A percentile compares a stretch with the other conserved stretches of the same genome.
Conservation (phyloP, 768 basidiomycete genomes). For the Psilocybe tampanensis region DNA sequence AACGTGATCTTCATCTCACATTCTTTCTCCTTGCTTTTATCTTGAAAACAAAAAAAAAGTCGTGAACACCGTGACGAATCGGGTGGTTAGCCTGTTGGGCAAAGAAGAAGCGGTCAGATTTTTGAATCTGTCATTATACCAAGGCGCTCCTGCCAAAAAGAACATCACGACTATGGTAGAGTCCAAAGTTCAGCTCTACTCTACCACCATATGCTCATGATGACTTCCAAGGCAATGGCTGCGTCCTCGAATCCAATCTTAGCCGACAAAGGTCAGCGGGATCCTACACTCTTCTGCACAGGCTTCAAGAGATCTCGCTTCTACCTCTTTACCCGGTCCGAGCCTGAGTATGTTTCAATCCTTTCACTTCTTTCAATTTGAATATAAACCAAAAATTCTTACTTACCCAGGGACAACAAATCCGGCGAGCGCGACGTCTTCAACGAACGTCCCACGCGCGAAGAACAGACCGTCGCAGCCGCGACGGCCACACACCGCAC, state of each 20-base stretch:
- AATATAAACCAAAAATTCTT: background rate
- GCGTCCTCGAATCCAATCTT: slow-evolving; percentile 96
- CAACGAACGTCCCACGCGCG: slow-evolving; percentile 96
- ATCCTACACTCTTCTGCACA: slow-evolving; percentile 92
- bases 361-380: background rate
- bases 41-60: too few species aligned
- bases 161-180: slow-evolving; percentile 75
- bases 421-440: slow-evolving; percentile 93
- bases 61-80: slow-evolving; percentile 93
- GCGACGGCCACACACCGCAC: slow-evolving; percentile 50
- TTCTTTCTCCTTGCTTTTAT: too few species aligned
- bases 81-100: slow-evolving; percentile 83
- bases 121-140: slow-evolving; percentile 87
- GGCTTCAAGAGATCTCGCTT: slow-evolving; percentile 93
- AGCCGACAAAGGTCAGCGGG: slow-evolving; percentile 79
- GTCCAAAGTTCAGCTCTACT: slow-evolving; percentile 22
- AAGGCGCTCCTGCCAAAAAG: slow-evolving; percentile 91
- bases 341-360: slow-evolving; percentile 74
- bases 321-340: slow-evolving; percentile 90
- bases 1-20: background rate
- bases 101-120: slow-evolving; percentile 94
- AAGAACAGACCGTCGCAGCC: slow-evolving; percentile 88
- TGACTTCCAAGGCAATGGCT: slow-evolving; percentile 73
- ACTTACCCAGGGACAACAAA: slow-evolving; percentile 75
- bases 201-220: background rate